Conservation (phyloP, 2,329 filamentous ascomycete species). For the Monilinia laxa region DNA sequence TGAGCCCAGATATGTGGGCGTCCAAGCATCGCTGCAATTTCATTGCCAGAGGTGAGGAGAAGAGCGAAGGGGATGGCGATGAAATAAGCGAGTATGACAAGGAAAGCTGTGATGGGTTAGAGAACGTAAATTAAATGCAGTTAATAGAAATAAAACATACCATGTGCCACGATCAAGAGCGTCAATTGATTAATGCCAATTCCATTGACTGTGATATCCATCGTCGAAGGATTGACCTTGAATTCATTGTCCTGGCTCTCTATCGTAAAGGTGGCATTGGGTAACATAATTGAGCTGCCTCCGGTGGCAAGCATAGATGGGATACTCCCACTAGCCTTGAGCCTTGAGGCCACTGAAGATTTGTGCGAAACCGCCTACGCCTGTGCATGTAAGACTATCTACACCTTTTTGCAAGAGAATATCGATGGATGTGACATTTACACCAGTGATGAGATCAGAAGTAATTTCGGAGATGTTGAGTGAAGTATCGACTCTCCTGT, state of each 20-base stretch:
- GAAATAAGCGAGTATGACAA: constrained; percentile 14
- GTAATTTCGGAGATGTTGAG: constrained; percentile 6
- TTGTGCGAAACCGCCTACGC: not conserved
- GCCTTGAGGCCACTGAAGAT: not conserved
- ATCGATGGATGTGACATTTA: constrained; percentile 17
- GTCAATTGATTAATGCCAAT: not conserved
- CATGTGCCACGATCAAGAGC: constrained; percentile 13
- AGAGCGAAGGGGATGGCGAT: constrained; percentile 6
- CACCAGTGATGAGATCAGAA: not conserved
- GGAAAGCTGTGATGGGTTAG: constrained; percentile 1
- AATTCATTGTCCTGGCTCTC: constrained; percentile 5
- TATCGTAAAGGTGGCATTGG: not conserved
- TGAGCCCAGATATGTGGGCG: constrained; percentile 15
- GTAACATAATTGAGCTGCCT: not conserved
- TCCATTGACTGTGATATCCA: not conserved
- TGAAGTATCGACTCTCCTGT: not conserved
- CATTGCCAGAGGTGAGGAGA: constrained; percentile 17
- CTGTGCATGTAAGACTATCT: constrained; percentile 6
- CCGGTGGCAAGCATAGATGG: not conserved
- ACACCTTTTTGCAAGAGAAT: constrained; percentile 2
- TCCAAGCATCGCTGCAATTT: constrained; percentile 15
- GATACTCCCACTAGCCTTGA: not conserved
- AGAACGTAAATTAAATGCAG: too few species aligned
- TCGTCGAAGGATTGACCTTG: constrained; percentile 6
- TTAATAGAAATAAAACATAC: constrained; percentile 1